phyloP scores from a whole-genome alignment of 2,329 filamentous ascomycete species.

The Hypoxylon sp. region DNA sequence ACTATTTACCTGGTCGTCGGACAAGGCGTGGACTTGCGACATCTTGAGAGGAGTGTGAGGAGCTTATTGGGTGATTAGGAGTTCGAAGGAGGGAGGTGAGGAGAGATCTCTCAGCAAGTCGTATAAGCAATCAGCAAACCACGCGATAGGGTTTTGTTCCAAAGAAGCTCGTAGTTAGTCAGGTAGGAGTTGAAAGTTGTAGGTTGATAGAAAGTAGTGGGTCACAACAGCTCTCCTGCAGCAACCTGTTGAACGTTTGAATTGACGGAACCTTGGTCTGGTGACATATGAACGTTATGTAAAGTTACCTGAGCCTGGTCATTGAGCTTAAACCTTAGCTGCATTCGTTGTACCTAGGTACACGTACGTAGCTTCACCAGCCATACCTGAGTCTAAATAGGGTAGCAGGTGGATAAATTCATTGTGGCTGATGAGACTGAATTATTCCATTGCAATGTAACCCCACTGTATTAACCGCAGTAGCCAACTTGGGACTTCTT shows the following conservation, averaged over 20 bases:
- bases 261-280: conserved; percentile 30
- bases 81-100: conserved; percentile 35
- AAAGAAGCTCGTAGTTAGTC: conserved; percentile 13
- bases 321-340: conserved; percentile 28
- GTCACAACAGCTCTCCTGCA: conserved; percentile 33
- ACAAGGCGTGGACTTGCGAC: conserved; percentile 94
- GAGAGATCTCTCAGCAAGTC: conserved; percentile 26
- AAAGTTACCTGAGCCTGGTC: conserved; percentile 13
- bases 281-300: conserved; percentile 41
- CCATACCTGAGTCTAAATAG: conserved; percentile 10
- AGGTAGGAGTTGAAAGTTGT: conserved; percentile 18
- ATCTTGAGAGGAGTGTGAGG: conserved; percentile 67
- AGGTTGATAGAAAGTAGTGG: conserved; percentile 37
- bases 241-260: conserved; percentile 27
- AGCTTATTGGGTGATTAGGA: conserved; percentile 52
- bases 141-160: conserved; percentile 17
- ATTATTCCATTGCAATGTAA: conserved; percentile 18
- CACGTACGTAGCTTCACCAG: conserved; percentile 21
- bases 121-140: conserved; percentile 29
- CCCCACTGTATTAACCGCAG: conserved; percentile 26
- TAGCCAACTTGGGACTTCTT: conserved; percentile 17
- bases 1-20: conserved; percentile 88
- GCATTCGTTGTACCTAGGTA: not conserved
- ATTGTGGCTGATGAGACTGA: conserved; percentile 34
- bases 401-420: not conserved